Percentiles rank a stretch among this genome's conserved stretches.
Conservation (phyloP, 768 basidiomycete species). For the Arthromyces matolae region DNA sequence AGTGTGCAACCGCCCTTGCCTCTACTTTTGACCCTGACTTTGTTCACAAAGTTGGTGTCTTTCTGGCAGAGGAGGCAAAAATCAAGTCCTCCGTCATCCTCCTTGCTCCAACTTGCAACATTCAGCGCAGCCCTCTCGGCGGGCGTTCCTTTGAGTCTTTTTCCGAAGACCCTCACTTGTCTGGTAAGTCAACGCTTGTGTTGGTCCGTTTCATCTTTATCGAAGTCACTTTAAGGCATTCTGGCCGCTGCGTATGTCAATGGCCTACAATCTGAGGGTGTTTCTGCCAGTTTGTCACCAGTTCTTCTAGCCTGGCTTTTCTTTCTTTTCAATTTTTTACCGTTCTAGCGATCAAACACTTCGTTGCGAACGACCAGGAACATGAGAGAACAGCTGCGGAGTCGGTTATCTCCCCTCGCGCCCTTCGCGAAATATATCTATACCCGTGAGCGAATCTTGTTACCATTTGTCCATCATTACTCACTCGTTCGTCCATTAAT, state of each 20-base stretch:
- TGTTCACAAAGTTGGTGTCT: conserved; percentile 48
- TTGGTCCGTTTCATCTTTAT: not conserved
- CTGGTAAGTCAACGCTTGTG: conserved; percentile 33
- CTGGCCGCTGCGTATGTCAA: conserved; percentile 66
- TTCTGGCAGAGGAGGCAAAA: conserved; percentile 65
- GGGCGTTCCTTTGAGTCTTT: conserved; percentile 69
- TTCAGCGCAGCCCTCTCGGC: conserved; percentile 60
- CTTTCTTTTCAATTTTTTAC: not conserved
- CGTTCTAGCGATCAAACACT: conserved; percentile 62
- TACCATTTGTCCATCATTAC: not conserved
- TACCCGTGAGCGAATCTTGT: conserved; percentile 46
- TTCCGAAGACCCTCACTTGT: conserved; percentile 67
- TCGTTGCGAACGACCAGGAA: conserved; percentile 72
- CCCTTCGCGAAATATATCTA: conserved; percentile 69
- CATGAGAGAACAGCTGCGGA: conserved; percentile 64
- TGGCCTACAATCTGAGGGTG: conserved; percentile 62
- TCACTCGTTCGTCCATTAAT: conserved; percentile 1
- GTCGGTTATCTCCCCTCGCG: conserved; percentile 60
- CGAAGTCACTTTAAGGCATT: conserved; percentile 34
- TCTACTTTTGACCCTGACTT: conserved; percentile 67
- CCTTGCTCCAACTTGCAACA: conserved; percentile 74
- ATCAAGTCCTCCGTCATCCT: conserved; percentile 60
- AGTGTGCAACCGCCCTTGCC: conserved; percentile 66
- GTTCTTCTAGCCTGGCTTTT: too few relatives aligned
- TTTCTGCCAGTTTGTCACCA: conserved; percentile 55